Base-by-base conservation (phyloP, 805 yeast species). In the Wickerhamomyces subpelliculosus region DNA sequence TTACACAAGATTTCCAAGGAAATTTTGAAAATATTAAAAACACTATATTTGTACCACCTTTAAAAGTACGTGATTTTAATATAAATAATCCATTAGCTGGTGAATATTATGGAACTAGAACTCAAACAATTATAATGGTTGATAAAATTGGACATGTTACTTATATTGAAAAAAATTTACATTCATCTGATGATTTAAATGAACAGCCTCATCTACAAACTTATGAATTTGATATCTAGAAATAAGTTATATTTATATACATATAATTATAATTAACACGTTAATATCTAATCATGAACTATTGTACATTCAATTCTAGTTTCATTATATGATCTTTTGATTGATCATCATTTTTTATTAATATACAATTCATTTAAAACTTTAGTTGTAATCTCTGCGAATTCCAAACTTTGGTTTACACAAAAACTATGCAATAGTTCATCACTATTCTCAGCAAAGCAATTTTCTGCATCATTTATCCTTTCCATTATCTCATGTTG, bases 21-120 rank as follows among this genome's bases (percentile, higher is more conserved):
- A 57, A 63, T 6, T 59, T 63, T 33, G 73, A 69, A 22, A 56
- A 67, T 27, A 65, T 86, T 37, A 68, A 68, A 32, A 61, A 72
- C 23, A 73, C 84, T 4, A 76, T 88, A 5, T 86, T 78, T 51
- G 72, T 88, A 9, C 95, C 95, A 2, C 86, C 87, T 0, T 51
- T 84, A 29, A 55, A 55, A 34, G 55, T 62, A 5, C 44, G 54
- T 9, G 51, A 47, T n/a, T 48, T 58, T 31, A 55, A 62, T 16
- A 60, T 61, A 11, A 48, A 55, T 16, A 56, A 62, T 4, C 41
- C 45, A 16, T 48, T 58, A n/a, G 60, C 67, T 13, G 86, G 87
- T 0, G 58, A 65, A 18, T 78, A 67, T 49, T 89, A 87, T 54
- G 96, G 96, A 1, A 88, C 97, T 0, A 63, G 96, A 38, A 84